phyloP scores from a whole-genome alignment of 2,329 filamentous ascomycete genomes.

The Boeremia exigua region DNA sequence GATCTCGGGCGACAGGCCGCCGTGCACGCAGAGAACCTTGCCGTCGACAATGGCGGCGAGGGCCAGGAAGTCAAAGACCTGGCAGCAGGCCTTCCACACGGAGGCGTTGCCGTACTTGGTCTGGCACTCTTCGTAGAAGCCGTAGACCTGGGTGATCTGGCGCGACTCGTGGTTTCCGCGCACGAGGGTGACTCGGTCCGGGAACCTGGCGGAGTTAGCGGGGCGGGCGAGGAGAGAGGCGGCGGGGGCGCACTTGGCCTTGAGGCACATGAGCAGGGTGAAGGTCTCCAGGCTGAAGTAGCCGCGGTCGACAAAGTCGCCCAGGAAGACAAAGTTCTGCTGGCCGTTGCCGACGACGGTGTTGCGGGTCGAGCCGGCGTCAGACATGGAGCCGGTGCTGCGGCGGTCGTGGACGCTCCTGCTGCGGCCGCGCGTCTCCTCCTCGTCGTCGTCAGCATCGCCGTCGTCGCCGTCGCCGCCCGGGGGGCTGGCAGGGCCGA shows the following conservation, averaged over 20 bases:
- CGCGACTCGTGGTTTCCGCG: conserved; percentile 93
- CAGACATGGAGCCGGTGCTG: conserved; percentile 52
- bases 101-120: conserved; percentile 99
- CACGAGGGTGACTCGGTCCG: conserved; percentile 74
- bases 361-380: conserved; percentile 47
- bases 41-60: conserved; percentile 98
- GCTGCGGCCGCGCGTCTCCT: conserved; percentile 55
- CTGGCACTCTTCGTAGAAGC: conserved; percentile 98
- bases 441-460: conserved; percentile 52
- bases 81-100: conserved; percentile 99
- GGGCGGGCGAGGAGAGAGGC: too few relatives aligned
- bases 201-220: conserved; percentile 59
- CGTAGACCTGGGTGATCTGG: conserved; percentile 98
- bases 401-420: conserved; percentile 50
- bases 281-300: conserved; percentile 78
- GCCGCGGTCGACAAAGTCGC: conserved; percentile 76
- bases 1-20: conserved; percentile 96
- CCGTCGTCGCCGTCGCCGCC: conserved; percentile 58
- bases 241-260: conserved; percentile 64
- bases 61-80: conserved; percentile 98
- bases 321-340: conserved; percentile 73
- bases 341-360: conserved; percentile 59
- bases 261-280: conserved; percentile 74
- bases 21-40: conserved; percentile 98
- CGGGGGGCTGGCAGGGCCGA: conserved; percentile 57